A percentile compares a stretch with the other conserved stretches of the same genome.
Conservation (phyloP, 257 asterid species). For the Nicotiana benthamiana region DNA sequence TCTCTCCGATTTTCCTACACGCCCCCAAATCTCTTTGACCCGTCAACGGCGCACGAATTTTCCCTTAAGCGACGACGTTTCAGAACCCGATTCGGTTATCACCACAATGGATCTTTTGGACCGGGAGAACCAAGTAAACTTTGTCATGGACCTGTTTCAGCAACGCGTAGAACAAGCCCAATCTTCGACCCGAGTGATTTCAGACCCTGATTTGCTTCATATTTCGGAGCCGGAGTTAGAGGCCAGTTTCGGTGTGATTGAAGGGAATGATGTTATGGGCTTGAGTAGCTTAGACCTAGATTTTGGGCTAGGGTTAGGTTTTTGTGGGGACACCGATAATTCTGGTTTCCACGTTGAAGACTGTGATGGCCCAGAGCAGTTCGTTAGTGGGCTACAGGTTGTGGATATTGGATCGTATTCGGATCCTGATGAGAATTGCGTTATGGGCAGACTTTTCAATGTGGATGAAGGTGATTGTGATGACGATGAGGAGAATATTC, state of each 20-base stretch:
- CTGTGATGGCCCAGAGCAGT: slow-evolving; percentile 11
- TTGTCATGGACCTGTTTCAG: slow-evolving; percentile 34
- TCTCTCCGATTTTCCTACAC: slow-evolving; percentile 10
- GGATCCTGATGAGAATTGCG: slow-evolving; percentile 14
- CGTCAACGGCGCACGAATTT: not conserved
- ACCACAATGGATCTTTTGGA: slow-evolving; percentile 17
- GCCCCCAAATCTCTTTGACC: slow-evolving; percentile 6
- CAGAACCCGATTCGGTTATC: slow-evolving; percentile 14
- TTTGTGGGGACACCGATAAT: slow-evolving; percentile 11
- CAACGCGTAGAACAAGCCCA: slow-evolving; percentile 33
- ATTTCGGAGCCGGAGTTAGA: slow-evolving; percentile 10
- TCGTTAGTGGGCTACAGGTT: slow-evolving; percentile 16
- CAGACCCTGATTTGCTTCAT: slow-evolving; percentile 11
- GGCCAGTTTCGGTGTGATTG: slow-evolving; percentile 11
- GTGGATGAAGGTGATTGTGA: slow-evolving; percentile 9
- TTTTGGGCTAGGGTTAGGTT: slow-evolving; percentile 25
- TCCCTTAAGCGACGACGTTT: slow-evolving; percentile 7
- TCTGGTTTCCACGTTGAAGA: slow-evolving; percentile 18
- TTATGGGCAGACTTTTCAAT: slow-evolving; percentile 8
- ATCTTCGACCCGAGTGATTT: slow-evolving; percentile 6
- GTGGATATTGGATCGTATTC: slow-evolving; percentile 24
- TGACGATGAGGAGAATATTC: not conserved
- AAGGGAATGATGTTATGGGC: slow-evolving; percentile 16
- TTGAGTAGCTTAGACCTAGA: slow-evolving; percentile 17
- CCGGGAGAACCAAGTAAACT: slow-evolving; percentile 26